These are phyloP conservation scores for Claviceps spartinae DNA, from an alignment of 2,329 filamentous ascomycete genomes.

Conservation along the genomic window DNA sequence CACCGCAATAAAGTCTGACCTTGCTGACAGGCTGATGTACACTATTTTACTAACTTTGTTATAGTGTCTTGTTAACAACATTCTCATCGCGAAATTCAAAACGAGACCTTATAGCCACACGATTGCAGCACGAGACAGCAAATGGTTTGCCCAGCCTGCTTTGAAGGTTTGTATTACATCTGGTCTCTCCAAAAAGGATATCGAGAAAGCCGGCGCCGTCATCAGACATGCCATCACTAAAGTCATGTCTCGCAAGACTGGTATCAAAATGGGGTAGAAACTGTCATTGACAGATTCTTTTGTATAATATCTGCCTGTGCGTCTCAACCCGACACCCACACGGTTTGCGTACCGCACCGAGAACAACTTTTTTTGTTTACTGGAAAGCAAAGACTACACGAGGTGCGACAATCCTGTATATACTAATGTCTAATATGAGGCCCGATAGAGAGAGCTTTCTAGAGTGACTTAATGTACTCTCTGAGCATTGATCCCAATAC, in stretches of 20 bases:
- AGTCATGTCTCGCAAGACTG: constrained; percentile 57
- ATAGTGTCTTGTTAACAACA: constrained; percentile 71
- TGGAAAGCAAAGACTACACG: background rate
- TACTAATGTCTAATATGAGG: background rate
- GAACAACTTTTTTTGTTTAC: background rate
- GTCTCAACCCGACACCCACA: background rate
- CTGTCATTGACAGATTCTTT: background rate
- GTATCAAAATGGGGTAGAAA: constrained; percentile 17
- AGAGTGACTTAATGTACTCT: background rate
- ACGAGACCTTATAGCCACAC: constrained; percentile 52
- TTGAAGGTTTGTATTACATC: constrained; percentile 86
- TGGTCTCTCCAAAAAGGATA: constrained; percentile 82
- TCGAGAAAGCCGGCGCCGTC: constrained; percentile 79
- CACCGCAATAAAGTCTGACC: background rate
- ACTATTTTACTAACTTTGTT: background rate
- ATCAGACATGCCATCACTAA: constrained; percentile 92
- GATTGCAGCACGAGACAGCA: constrained; percentile 53
- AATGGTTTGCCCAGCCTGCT: constrained; percentile 60
- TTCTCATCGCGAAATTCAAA: constrained; percentile 81
- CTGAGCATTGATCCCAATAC: background rate
- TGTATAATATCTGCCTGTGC: background rate
- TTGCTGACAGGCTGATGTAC: background rate
- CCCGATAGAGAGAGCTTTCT: background rate
- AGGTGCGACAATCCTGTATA: background rate
- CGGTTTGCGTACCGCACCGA: background rate